phyloP scores from a whole-genome alignment of 441 rosid species.

The Croton laevigatus region DNA sequence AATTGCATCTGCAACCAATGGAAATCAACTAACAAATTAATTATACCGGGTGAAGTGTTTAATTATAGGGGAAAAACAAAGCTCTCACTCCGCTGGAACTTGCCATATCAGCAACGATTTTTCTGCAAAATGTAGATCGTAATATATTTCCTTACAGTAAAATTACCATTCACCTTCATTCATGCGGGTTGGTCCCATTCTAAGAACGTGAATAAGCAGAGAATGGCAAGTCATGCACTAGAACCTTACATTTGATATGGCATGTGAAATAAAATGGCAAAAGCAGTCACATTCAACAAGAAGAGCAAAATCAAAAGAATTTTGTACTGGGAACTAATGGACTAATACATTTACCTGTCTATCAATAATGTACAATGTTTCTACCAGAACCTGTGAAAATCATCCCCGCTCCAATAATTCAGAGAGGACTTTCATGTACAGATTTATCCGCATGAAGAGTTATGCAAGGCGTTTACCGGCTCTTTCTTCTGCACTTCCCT shows the following conservation, averaged over 20 bases:
- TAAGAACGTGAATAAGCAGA: neutral
- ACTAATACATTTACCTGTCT: neutral
- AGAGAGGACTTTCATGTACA: neutral
- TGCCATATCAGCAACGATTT: too few relatives aligned
- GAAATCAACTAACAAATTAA: neutral
- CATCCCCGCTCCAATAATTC: slow-evolving; percentile 5
- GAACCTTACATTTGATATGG: neutral
- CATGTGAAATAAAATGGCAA: neutral
- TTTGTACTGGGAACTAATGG: neutral
- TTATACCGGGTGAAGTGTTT: too few relatives aligned
- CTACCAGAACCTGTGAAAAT: slow-evolving; percentile 7
- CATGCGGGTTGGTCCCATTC: neutral
- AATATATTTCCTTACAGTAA: too few relatives aligned
- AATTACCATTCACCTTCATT: too few relatives aligned
- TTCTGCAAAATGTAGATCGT: too few relatives aligned
- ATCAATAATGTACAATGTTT: slow-evolving; percentile 20
- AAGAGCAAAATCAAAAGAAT: neutral
- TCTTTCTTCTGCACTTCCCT: slow-evolving; percentile 15
- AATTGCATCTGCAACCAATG: neutral
- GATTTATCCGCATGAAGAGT: neutral
- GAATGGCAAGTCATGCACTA: neutral
- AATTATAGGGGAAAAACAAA: too few relatives aligned
- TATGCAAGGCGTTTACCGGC: neutral
- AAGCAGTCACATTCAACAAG: neutral
- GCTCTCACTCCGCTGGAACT: too few relatives aligned